These are phyloP conservation scores for Solanum dulcamara DNA, from an alignment of 257 asterid species.

Conservation along the genomic window DNA sequence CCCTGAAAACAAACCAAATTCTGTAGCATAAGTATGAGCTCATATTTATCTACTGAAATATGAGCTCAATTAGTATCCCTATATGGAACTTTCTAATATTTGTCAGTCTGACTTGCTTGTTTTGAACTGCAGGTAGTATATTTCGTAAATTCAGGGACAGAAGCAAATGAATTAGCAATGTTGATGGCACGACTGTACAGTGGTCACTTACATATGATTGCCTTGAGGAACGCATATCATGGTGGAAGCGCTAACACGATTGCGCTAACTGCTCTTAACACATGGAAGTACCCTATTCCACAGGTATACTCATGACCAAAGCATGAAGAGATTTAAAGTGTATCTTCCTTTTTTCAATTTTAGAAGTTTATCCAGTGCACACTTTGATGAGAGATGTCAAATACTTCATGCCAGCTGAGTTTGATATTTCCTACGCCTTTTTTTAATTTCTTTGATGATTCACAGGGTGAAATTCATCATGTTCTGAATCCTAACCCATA, in stretches of 20 bases:
- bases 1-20: not conserved
- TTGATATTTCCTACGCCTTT: not conserved
- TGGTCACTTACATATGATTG: conserved; percentile 77
- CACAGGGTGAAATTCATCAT: conserved; percentile 93
- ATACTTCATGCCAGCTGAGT: not conserved
- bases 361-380: not conserved
- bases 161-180: conserved; percentile 93
- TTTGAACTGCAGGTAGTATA: conserved; percentile 65
- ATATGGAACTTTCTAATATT: not conserved
- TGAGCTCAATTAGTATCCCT: not conserved
- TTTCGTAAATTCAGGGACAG: conserved; percentile 93
- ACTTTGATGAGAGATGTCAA: not conserved
- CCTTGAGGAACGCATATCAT: conserved; percentile 89
- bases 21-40: not conserved
- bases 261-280: conserved; percentile 82
- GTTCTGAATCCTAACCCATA: conserved; percentile 89
- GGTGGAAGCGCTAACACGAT: conserved; percentile 88
- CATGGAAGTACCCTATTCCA: conserved; percentile 92
- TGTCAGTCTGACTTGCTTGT: conserved; percentile 1
- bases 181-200: conserved; percentile 87
- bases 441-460: not conserved
- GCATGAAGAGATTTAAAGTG: not conserved
- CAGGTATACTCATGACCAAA: conserved; percentile 40
- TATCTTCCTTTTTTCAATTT: not conserved
- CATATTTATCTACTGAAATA: not conserved